Evolutionary conservation across 176 grass and related monocot genomes (phyloP), one percentile per base, ranked within the genome.

Genomic region (Chloris gayana): DNA sequence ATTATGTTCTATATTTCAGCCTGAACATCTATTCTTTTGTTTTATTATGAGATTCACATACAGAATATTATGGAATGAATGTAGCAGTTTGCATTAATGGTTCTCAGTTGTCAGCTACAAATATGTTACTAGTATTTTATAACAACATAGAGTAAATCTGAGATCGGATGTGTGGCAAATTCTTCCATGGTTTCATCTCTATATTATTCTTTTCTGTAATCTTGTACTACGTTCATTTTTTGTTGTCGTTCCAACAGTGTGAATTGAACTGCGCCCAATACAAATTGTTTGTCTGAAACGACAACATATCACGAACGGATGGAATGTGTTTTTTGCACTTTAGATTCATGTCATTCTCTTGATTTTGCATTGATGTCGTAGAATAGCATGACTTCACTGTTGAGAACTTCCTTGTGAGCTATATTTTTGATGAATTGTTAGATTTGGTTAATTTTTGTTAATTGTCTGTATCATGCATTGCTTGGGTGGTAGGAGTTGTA

Each of bases 1-100:
- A 87, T 69, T 75, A 32, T 84, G 81, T 54, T 15, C 69, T 35
- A 60, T 59, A 25, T 54, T 79, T 85, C 70, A 74, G n/a, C 54
- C 41, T 85, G 68, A 34, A 63, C 51, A 72, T 82, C 57, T 74
- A 53, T 68, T 79, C 33, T 42, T 21, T 3, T 5, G 22, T 68
- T 53, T 46, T 84, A 35, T 60, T 51, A 34, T 76, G 14, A 37
- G 32, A 76, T 51, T 37, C 0, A 29, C 26, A 46, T 76, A 24
- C 27, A n/a, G 26, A 64, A 66, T 78, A 37, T 82, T 76, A n/a
- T 24, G 67, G 70, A 53, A 21, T 37, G 24, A 73, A 67, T 61
- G 29, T 37, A 74, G 45, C 69, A 70, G 34, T 33, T 78, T 47
- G 41, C 31, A 84, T 72, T 14, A 45, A 47, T 77, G 64, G 10